Evolutionary conservation across 2,329 filamentous ascomycete genomes (phyloP).

Genomic region (Ophiostoma perfectum): DNA sequence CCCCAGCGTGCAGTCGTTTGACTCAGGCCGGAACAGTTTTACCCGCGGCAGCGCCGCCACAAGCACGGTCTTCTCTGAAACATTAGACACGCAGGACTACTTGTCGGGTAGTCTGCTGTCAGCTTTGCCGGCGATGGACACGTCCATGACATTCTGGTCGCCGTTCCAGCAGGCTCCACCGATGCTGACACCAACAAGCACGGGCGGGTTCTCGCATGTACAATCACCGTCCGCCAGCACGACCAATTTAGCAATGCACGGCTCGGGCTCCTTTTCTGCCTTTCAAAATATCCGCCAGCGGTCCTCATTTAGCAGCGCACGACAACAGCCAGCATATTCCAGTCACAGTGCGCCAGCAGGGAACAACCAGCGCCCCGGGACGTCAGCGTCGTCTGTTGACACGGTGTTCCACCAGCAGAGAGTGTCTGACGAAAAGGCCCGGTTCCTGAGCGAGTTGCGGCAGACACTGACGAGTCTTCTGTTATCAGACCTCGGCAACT

Average conservation of each 20-base stretch:
- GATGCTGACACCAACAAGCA: slow-evolving; percentile 50
- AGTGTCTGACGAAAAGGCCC: slow-evolving; percentile 62
- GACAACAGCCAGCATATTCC: slow-evolving; percentile 24
- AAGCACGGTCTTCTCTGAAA: slow-evolving; percentile 56
- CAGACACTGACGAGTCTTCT: slow-evolving; percentile 78
- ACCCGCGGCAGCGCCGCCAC: slow-evolving; percentile 42
- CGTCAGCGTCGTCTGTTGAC: slow-evolving; percentile 62
- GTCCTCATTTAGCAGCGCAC: slow-evolving; percentile 24
- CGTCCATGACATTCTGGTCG: slow-evolving; percentile 81
- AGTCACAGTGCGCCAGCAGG: background rate
- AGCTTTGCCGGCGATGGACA: slow-evolving; percentile 66
- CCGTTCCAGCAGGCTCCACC: slow-evolving; percentile 61
- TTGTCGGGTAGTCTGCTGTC: slow-evolving; percentile 60
- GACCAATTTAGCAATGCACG: slow-evolving; percentile 46
- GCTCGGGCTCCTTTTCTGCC: slow-evolving; percentile 2
- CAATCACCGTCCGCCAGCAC: slow-evolving; percentile 60
- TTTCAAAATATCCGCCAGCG: slow-evolving; percentile 7
- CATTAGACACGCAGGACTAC: slow-evolving; percentile 65
- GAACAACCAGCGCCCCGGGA: slow-evolving; percentile 46
- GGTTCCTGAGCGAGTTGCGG: slow-evolving; percentile 71
- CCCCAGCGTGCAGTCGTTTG: slow-evolving; percentile 63
- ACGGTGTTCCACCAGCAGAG: slow-evolving; percentile 60
- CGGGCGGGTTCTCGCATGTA: slow-evolving; percentile 50
- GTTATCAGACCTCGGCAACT: slow-evolving; percentile 80
- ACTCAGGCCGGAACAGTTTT: slow-evolving; percentile 59